phyloP scores from a whole-genome alignment of 495 filamentous ascomycete species.

The Trichoderma erinaceum region DNA sequence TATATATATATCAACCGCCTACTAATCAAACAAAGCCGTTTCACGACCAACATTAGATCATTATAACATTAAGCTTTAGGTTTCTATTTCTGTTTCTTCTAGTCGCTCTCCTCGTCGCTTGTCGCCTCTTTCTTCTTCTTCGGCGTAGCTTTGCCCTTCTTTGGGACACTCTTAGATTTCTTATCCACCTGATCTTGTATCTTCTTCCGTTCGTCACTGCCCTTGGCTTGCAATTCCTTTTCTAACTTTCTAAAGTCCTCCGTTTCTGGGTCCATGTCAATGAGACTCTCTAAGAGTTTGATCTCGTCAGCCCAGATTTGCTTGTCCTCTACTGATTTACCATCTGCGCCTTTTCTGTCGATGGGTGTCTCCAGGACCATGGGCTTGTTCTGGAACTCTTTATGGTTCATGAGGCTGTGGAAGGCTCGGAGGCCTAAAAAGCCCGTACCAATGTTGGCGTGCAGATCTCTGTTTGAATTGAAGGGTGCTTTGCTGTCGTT shows the following conservation, averaged over 20 bases:
- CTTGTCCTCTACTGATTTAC: slow-evolving; percentile 60
- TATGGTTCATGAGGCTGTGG: slow-evolving; percentile 83
- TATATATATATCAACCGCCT: no score
- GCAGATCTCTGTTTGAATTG: slow-evolving; percentile 70
- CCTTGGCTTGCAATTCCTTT: slow-evolving; percentile 56
- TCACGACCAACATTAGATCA: not conserved
- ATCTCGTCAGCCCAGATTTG: slow-evolving; percentile 79
- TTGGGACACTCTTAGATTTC: slow-evolving; percentile 51
- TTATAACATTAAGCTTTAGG: not conserved
- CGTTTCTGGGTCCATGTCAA: slow-evolving; percentile 70
- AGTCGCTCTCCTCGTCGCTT: slow-evolving; percentile 37
- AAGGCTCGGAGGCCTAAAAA: slow-evolving; percentile 88
- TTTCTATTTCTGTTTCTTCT: not conserved
- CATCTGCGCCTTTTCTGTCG: slow-evolving; percentile 52
- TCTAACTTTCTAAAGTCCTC: slow-evolving; percentile 63
- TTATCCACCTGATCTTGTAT: slow-evolving; percentile 69
- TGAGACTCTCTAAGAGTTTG: slow-evolving; percentile 80
- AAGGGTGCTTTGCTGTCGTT: slow-evolving; percentile 92
- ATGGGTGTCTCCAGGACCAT: slow-evolving; percentile 96
- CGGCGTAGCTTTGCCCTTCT: slow-evolving; percentile 44
- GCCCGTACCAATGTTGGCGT: slow-evolving; percentile 90
- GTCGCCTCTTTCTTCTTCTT: slow-evolving; percentile 30
- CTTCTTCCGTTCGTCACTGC: slow-evolving; percentile 61
- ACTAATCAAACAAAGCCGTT: no score
- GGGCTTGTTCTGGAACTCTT: slow-evolving; percentile 67